Conservation (phyloP, 164 flowering plant genomes). For the Vitis amurensis region DNA sequence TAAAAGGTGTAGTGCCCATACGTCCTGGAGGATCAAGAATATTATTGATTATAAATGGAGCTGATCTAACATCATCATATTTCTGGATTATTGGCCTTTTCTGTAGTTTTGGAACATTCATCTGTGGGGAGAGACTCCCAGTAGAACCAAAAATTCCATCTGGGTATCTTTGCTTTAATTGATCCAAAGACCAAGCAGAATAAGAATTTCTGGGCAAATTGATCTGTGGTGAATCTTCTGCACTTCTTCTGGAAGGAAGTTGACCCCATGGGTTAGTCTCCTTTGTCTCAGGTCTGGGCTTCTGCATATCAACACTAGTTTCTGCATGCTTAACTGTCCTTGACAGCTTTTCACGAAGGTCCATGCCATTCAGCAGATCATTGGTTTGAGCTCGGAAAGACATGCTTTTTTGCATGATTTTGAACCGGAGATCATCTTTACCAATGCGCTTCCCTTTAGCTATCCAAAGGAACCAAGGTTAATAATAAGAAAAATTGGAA, state of each 20-base stretch:
- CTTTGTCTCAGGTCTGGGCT: conserved; percentile 26
- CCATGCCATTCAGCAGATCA: conserved; percentile 24
- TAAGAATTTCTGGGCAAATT: conserved; percentile 43
- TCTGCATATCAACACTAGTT: conserved; percentile 15
- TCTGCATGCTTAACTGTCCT: conserved; percentile 38
- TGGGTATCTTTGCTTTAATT: conserved; percentile 64
- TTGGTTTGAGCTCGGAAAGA: conserved; percentile 24
- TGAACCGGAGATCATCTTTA: conserved; percentile 64
- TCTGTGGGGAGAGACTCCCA: conserved; percentile 50
- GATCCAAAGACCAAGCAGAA: conserved; percentile 61
- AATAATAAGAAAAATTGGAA: conserved; percentile 14
- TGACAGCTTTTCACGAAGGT: conserved; percentile 69
- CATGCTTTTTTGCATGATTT: conserved; percentile 59
- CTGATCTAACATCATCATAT: conserved; percentile 47
- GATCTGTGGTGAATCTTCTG: conserved; percentile 40
- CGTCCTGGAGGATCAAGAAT: conserved; percentile 42
- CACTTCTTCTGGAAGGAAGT: conserved; percentile 47
- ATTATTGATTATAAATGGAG: conserved; percentile 39
- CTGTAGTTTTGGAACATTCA: conserved; percentile 35
- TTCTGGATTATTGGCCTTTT: conserved; percentile 37
- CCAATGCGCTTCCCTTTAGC: conserved; percentile 40
- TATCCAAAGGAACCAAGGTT: conserved; percentile 25
- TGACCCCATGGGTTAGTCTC: conserved; percentile 25
- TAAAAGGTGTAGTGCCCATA: conserved; percentile 23
- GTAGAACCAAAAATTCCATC: conserved; percentile 46